These are phyloP conservation scores for Dioszegia crocea DNA, from an alignment of 768 basidiomycete genomes.

Conservation along the genomic window DNA sequence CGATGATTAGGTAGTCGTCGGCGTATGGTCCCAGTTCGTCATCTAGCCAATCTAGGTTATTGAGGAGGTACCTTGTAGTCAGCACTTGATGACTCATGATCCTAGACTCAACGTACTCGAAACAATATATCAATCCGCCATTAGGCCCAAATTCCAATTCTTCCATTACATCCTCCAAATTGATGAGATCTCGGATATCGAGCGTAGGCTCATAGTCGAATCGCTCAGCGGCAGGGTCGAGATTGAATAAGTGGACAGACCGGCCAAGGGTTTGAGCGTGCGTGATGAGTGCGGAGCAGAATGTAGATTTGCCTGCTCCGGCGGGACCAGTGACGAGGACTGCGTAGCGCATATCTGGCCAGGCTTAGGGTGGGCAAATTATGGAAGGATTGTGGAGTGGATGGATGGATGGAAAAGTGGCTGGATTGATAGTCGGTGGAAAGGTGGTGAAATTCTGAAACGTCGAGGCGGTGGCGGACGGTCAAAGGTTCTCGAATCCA, in stretches of 20 bases:
- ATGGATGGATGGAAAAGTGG: not conserved
- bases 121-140: constrained; percentile 94
- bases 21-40: constrained; percentile 92
- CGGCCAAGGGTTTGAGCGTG: constrained; percentile 79
- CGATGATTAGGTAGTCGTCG: constrained; percentile 72
- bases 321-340: constrained; percentile 70
- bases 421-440: too few relatives aligned
- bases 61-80: constrained; percentile 74
- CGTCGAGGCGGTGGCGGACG: not conserved
- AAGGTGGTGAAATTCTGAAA: too few relatives aligned
- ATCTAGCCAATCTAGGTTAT: constrained; percentile 98
- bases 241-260: constrained; percentile 86
- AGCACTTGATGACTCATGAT: not conserved
- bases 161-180: constrained; percentile 89
- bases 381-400: not conserved
- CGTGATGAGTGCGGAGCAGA: constrained; percentile 77
- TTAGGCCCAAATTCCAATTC: constrained; percentile 95
- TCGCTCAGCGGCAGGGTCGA: constrained; percentile 90
- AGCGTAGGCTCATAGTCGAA: constrained; percentile 90
- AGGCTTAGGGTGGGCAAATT: not conserved
- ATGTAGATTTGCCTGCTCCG: constrained; percentile 95
- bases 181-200: constrained; percentile 89
- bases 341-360: constrained; percentile 47
- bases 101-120: constrained; percentile 71
- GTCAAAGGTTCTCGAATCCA: too few relatives aligned